Conservation (phyloP, 768 basidiomycete species). For the Trametes villosa region DNA sequence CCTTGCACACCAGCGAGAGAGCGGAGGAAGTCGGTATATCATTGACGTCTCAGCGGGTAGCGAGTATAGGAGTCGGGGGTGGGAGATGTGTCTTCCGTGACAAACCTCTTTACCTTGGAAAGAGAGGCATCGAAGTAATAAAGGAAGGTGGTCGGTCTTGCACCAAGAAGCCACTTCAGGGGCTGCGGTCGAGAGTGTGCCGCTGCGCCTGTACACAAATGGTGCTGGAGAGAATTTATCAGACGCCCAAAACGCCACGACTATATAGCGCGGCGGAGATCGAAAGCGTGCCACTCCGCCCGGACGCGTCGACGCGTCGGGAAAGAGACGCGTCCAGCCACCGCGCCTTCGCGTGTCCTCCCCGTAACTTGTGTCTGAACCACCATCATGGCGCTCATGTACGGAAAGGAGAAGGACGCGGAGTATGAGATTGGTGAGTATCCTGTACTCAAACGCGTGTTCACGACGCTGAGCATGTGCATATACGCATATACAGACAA, state of each 20-base stretch:
- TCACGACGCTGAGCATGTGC: background rate
- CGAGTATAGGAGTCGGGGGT: constrained; percentile 1
- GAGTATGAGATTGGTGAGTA: constrained; percentile 39
- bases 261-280: constrained; percentile 9
- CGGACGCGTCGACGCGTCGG: constrained; percentile 28
- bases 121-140: constrained; percentile 33
- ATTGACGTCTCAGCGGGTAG: background rate
- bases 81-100: constrained; percentile 35
- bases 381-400: constrained; percentile 58
- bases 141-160: constrained; percentile 33
- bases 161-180: constrained; percentile 43
- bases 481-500: constrained; percentile 50
- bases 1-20: background rate
- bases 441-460: background rate
- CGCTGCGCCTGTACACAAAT: constrained; percentile 44
- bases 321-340: constrained; percentile 18
- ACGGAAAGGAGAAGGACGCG: constrained; percentile 64
- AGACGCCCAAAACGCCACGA: background rate
- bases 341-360: background rate
- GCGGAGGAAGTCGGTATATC: background rate
- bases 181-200: constrained; percentile 33
- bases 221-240: constrained; percentile 22
- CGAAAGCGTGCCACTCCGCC: constrained; percentile 24
- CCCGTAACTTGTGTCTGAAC: background rate
- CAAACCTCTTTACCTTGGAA: constrained; percentile 33